Conservation (phyloP, 2,329 filamentous ascomycete genomes). For the Claviceps monticola region DNA sequence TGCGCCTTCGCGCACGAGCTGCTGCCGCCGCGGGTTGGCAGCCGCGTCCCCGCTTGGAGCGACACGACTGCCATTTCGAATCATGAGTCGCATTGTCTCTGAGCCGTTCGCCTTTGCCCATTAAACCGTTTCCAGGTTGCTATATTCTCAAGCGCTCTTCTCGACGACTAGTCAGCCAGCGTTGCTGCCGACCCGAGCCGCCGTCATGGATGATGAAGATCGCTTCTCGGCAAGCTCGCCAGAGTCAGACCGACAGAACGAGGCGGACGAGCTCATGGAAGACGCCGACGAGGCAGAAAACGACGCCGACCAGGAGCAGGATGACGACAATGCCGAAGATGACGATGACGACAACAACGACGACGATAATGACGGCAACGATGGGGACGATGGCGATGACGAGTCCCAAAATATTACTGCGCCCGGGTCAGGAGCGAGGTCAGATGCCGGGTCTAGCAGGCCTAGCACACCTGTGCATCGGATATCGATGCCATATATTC, state of each 20-base stretch:
- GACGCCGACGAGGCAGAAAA: slow-evolving; percentile 28
- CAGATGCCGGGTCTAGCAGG: slow-evolving; percentile 9
- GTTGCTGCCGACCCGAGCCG: neutral
- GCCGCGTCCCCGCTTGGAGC: neutral
- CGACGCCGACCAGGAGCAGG: slow-evolving; percentile 23
- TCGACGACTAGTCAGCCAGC: too few relatives aligned
- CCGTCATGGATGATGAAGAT: slow-evolving; percentile 20
- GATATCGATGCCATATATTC: slow-evolving; percentile 15
- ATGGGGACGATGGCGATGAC: slow-evolving; percentile 24
- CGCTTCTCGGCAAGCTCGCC: slow-evolving; percentile 18
- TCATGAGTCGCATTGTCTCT: neutral
- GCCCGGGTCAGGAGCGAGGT: slow-evolving; percentile 2
- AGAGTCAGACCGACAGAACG: slow-evolving; percentile 24
- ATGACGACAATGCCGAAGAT: slow-evolving; percentile 23
- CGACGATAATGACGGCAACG: slow-evolving; percentile 26
- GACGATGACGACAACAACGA: slow-evolving; percentile 22
- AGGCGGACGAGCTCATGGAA: slow-evolving; percentile 46
- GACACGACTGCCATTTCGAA: neutral
- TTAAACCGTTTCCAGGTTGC: neutral
- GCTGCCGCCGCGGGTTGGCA: neutral
- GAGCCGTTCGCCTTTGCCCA: neutral
- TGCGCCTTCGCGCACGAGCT: neutral
- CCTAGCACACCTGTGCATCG: slow-evolving; percentile 16
- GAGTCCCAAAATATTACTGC: slow-evolving; percentile 13
- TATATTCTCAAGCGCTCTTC: neutral